A percentile compares a stretch with the other conserved stretches of the same genome.
Conservation (phyloP, 768 basidiomycete species). For the Amanita fuliginea region DNA sequence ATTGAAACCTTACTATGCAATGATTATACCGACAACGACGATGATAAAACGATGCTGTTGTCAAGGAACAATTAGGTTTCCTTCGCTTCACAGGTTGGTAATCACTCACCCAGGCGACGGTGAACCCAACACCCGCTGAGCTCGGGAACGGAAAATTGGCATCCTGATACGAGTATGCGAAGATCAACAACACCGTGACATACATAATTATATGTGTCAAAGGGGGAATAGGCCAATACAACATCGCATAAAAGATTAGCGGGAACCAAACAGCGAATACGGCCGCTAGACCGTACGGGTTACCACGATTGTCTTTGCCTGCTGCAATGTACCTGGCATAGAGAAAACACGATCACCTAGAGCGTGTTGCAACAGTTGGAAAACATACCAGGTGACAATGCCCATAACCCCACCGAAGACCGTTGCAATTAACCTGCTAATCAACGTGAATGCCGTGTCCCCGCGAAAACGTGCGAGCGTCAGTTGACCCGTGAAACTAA, state of each 20-base stretch:
- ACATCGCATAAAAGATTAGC: constrained; percentile 54
- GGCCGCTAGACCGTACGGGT: constrained; percentile 59
- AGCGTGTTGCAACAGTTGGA: background rate
- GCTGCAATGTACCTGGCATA: constrained; percentile 51
- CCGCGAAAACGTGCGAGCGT: constrained; percentile 63
- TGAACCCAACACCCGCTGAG: constrained; percentile 47
- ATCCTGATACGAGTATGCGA: constrained; percentile 70
- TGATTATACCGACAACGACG: constrained; percentile 63
- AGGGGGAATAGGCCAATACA: constrained; percentile 66
- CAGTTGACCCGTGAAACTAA: constrained; percentile 66
- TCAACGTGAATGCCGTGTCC: constrained; percentile 60
- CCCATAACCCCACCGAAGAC: constrained; percentile 57
- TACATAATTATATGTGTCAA: constrained; percentile 65
- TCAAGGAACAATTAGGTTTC: background rate
- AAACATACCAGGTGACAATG: constrained; percentile 50
- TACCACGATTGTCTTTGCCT: constrained; percentile 46
- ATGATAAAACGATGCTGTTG: constrained; percentile 53
- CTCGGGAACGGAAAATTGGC: constrained; percentile 32
- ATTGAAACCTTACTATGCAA: constrained; percentile 51
- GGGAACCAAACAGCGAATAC: constrained; percentile 62
- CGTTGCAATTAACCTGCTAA: constrained; percentile 50
- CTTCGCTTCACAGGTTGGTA: too few relatives aligned
- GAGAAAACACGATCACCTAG: background rate
- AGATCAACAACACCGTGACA: constrained; percentile 49
- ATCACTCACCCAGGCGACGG: constrained; percentile 55